These are phyloP conservation scores for Falciphora oryzae DNA, from an alignment of 2,329 filamentous ascomycete genomes.

Conservation along the genomic window DNA sequence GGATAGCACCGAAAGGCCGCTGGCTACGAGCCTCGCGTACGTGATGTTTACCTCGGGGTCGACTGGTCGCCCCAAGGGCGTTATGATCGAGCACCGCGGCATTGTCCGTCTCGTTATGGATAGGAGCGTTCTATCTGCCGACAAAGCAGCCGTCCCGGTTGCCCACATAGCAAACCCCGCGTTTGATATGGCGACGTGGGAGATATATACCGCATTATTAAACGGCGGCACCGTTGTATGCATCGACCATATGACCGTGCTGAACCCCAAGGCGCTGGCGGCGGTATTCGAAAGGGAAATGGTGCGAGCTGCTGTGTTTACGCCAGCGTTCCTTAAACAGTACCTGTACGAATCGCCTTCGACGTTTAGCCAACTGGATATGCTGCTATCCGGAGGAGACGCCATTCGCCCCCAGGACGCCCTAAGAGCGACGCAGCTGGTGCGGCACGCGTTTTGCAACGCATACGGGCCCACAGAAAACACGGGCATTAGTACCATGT, in stretches of 20 bases:
- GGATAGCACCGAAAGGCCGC: not conserved
- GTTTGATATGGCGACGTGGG: not conserved
- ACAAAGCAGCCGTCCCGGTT: not conserved
- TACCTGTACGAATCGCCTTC: not conserved
- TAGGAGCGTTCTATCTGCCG: not conserved
- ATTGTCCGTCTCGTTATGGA: not conserved
- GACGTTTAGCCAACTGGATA: not conserved
- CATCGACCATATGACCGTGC: not conserved
- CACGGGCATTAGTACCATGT: not conserved
- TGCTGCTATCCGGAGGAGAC: not conserved
- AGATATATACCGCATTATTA: not conserved
- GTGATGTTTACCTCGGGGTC: not conserved
- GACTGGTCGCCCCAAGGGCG: not conserved
- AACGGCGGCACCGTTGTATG: not conserved
- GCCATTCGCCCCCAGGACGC: not conserved
- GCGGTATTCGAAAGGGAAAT: not conserved
- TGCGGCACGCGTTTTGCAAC: constrained; percentile 6
- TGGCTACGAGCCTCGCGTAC: not conserved
- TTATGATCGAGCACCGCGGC: not conserved
- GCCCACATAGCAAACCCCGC: not conserved
- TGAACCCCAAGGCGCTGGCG: not conserved
- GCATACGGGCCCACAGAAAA: not conserved
- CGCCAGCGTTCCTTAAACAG: not conserved
- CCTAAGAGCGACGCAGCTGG: not conserved
- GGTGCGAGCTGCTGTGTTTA: not conserved